A percentile compares a stretch with the other conserved stretches of the same genome.
Conservation (phyloP, 331 rosid species). For the Telfairia occidentalis region DNA sequence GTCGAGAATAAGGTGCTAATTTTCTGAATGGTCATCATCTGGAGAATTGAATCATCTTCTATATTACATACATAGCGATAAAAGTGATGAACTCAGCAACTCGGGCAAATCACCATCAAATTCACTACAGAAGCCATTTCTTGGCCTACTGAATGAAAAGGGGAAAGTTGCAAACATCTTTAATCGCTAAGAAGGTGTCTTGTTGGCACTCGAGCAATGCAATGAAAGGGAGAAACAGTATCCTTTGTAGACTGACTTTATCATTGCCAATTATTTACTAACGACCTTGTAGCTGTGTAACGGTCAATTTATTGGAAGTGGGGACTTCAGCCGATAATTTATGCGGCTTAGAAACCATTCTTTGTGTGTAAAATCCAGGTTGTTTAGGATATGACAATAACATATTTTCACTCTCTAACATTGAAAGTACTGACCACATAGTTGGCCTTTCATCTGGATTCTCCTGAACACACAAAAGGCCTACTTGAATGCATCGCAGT, state of each 20-base stretch:
- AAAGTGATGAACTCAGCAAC: too few relatives aligned
- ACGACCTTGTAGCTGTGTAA: slow-evolving; percentile 56
- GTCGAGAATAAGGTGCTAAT: too few relatives aligned
- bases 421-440: slow-evolving; percentile 59
- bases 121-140: not conserved
- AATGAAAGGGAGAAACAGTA: too few relatives aligned
- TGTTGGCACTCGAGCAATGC: too few relatives aligned
- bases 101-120: not conserved
- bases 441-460: slow-evolving; percentile 76
- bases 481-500: slow-evolving; percentile 64
- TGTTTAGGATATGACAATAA: slow-evolving; percentile 45
- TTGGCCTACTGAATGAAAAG: not conserved
- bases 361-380: slow-evolving; percentile 57
- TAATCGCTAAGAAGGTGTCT: not conserved
- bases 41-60: too few relatives aligned
- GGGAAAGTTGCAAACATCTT: not conserved
- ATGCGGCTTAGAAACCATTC: not conserved
- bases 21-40: too few relatives aligned
- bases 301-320: slow-evolving; percentile 59
- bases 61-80: too few relatives aligned
- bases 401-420: slow-evolving; percentile 61
- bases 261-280: slow-evolving; percentile 15
- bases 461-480: slow-evolving; percentile 73
- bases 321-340: slow-evolving; percentile 31
- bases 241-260: too few relatives aligned